Conservation (phyloP, 192 early-diverging fungal genomes). For the Linnemannia zychae region DNA sequence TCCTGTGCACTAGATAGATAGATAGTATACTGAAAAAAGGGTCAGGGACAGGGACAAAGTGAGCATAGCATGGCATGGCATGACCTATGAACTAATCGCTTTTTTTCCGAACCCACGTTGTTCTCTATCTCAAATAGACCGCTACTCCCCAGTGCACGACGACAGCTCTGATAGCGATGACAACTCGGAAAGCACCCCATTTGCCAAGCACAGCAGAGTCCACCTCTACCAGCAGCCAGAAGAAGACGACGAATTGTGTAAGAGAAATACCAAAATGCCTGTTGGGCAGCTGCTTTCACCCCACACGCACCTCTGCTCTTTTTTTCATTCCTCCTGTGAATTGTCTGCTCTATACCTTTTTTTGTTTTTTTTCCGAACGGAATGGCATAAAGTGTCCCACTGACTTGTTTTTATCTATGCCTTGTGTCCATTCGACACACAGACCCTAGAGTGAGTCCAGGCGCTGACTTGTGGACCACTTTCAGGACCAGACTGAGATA, state of each 20-base stretch:
- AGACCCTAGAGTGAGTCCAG: conserved; percentile 20
- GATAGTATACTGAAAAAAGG: too few species aligned
- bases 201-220: conserved; percentile 46
- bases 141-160: conserved; percentile 40
- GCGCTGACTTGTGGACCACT: conserved; percentile 50
- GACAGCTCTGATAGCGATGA: conserved; percentile 44
- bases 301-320: neutral
- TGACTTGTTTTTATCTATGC: neutral
- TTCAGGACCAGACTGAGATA: conserved; percentile 83
- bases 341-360: neutral
- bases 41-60: neutral
- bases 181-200: conserved; percentile 45
- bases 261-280: neutral
- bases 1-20: too few species aligned
- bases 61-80: neutral
- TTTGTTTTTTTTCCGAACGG: neutral
- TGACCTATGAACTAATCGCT: neutral
- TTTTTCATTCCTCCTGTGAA: neutral
- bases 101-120: conserved; percentile 14
- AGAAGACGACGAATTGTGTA: conserved; percentile 51
- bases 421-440: neutral
- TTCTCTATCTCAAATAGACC: neutral
- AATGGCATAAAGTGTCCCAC: neutral
- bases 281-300: too few species aligned
- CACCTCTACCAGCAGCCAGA: conserved; percentile 45